Percentiles rank a stretch among this genome's conserved stretches.
Evolutionary conservation across 225 moss, liverwort and hornwort species (phyloP).

Genomic region (Lunularia cruciata): DNA sequence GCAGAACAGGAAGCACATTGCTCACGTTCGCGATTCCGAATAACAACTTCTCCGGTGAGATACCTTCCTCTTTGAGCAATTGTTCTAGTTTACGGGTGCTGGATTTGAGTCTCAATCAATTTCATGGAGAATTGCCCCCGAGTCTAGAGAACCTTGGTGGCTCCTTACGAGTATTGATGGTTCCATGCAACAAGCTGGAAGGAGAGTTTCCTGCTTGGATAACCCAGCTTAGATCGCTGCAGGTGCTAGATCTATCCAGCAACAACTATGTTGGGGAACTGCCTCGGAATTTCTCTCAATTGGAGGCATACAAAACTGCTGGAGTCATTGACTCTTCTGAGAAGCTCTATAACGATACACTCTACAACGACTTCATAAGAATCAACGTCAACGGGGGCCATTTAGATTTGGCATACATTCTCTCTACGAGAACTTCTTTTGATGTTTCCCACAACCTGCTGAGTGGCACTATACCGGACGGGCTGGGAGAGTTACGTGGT

Average conservation of each 20-base stretch:
- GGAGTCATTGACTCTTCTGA: neutral
- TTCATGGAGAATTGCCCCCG: slow-evolving; percentile 1
- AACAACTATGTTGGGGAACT: slow-evolving; percentile 10
- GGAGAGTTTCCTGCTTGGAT: slow-evolving; percentile 22
- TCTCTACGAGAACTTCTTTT: slow-evolving; percentile 16
- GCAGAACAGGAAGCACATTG: neutral
- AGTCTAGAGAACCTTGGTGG: slow-evolving; percentile 2
- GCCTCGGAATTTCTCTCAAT: neutral
- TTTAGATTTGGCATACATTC: slow-evolving; percentile 1
- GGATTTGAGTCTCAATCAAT: slow-evolving; percentile 14
- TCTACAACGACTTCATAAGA: neutral
- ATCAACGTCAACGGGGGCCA: slow-evolving; percentile 5
- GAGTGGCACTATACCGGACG: neutral
- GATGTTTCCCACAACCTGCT: slow-evolving; percentile 17
- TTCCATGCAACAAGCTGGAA: slow-evolving; percentile 13
- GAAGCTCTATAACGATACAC: neutral
- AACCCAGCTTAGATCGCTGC: slow-evolving; percentile 3
- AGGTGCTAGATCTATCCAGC: slow-evolving; percentile 17
- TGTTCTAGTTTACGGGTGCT: slow-evolving; percentile 1
- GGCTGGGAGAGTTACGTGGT: neutral
- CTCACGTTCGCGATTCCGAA: neutral
- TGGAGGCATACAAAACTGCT: slow-evolving; percentile 3
- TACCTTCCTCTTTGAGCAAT: slow-evolving; percentile 6
- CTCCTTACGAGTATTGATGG: slow-evolving; percentile 19
- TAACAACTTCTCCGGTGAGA: slow-evolving; percentile 14